phyloP scores from a whole-genome alignment of 1,284 basidiomycete species.

The Neolentinus lepideus region DNA sequence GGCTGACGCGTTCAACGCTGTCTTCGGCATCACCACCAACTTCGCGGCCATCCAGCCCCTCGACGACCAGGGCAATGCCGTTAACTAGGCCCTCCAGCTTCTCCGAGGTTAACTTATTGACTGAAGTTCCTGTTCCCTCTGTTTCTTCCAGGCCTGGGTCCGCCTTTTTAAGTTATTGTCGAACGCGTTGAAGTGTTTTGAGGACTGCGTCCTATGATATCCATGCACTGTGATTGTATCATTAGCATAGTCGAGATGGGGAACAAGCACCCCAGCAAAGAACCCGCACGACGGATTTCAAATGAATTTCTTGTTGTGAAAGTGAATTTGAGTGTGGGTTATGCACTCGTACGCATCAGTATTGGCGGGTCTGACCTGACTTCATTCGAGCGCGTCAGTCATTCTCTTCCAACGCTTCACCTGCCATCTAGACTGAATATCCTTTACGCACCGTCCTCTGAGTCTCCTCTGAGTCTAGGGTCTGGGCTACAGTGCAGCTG shows the following conservation, averaged over 20 bases:
- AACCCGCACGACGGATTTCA: background rate
- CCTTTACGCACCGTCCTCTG: too few relatives aligned
- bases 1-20: constrained; percentile 53
- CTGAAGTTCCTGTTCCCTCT: background rate
- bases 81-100: background rate
- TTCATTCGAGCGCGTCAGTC: too few relatives aligned
- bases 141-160: too few relatives aligned
- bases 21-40: constrained; percentile 37
- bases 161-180: too few relatives aligned
- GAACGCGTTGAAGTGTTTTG: background rate
- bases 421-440: too few relatives aligned
- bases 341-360: too few relatives aligned
- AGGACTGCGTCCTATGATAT: background rate
- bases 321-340: too few relatives aligned
- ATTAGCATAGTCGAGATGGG: background rate
- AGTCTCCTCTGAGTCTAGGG: too few relatives aligned
- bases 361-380: too few relatives aligned
- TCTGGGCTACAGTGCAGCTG: too few relatives aligned
- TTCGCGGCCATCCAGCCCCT: constrained; percentile 17
- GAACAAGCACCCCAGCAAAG: background rate
- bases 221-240: background rate
- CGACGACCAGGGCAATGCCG: constrained; percentile 16
- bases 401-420: too few relatives aligned
- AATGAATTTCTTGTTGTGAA: background rate
- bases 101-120: background rate